Evolutionary conservation across 2,329 filamentous ascomycete species (phyloP), one percentile per base, ranked within the genome.

Genomic region (Epichloe uncinata): DNA sequence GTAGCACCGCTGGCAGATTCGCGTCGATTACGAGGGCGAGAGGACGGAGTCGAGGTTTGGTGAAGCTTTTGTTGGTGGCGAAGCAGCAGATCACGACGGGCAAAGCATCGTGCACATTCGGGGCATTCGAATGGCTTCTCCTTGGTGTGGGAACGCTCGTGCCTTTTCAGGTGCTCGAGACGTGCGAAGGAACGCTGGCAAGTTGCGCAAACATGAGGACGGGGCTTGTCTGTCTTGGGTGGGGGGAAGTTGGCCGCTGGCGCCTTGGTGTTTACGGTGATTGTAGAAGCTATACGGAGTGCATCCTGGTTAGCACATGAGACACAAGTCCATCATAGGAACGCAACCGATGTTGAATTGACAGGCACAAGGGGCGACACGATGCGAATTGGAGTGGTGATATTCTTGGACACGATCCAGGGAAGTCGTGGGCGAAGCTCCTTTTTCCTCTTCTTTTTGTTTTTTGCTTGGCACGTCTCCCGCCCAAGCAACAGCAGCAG

Each of bases 91-190:
- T 98, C 93, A 57, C 93, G 82, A 53, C 93, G 82, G 53, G 93
- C 93, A 69, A 98, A 98, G 70, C 93, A 97, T 69, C 93, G 75
- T 37, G 87, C 79, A 68, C 93, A 98, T 66, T 97, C 88, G 30
- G 88, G 87, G 61, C 93, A 98, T 68, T 96, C 89, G 60, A 98
- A 98, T 1, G 93, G 93, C 73, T 98, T 98, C 71, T 98, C 90
- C 67, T 98, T 96, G 42, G 90, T 96, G 65, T 96, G 90, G n/a
- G 89, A 95, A 54, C 93, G 81, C 70, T 97, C 93, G 68, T 98
- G 93, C 53, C 93, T 85, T 72, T 98, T 98, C 57, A 98, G 73
- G 66, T 98, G 93, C 70, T 98, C 93, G 59, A 98, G 73, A 53
- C 93, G 83, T 52, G 93, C 93, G 66, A 98, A 98, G 34, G 87